Evolutionary conservation across 495 filamentous ascomycete genomes (phyloP), one percentile per base, ranked within the genome.

Genomic region (Neurospora intermedia): DNA sequence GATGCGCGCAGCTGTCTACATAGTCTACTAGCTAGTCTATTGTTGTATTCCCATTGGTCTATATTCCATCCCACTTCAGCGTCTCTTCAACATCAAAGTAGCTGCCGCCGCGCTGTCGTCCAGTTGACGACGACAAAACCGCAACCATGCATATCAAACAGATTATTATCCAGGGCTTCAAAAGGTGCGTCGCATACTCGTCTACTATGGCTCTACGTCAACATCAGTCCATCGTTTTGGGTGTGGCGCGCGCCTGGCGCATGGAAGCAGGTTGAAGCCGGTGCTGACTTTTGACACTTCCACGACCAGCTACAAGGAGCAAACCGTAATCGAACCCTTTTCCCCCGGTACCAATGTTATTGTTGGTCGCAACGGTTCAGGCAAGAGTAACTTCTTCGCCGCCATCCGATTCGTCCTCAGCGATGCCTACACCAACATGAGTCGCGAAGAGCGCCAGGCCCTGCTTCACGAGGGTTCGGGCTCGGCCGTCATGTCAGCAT

Each of bases 81-180:
- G 20, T 31, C 27, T 72, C 18, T 8, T 42, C 66, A 70, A 66
- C 66, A 72, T 48, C 69, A 45, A 38, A 71, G 48, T 72, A 43
- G 42, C 69, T 39, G 27, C 72, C 45, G 23, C 45, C 27, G 71
- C 73, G 76, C 74, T 43, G 78, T 77, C 79, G 79, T 81, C 79
- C 74, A 75, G 73, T 71, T 62, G 54, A 66, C 70, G 79, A 76
- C 78, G 76, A 77, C 78, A 41, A 74, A 72, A 75, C 71, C 73
- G 78, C 79, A 84, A 89, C 82, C 80, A 97, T 98, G 94, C 94
- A 96, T 84, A 98, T 99, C 88, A 98, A 98, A 83, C 96, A 99
- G 86, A 97, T 99, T 80, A 99, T 98, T 83, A 98, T 99, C 79
- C 96, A 99, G 79, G 96, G 96, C 88, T 99, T 99, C 85, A 98